A percentile compares a stretch with the other conserved stretches of the same genome.
These are phyloP conservation scores for Epichloe bromicola DNA, from an alignment of 2,329 filamentous ascomycete species.

Conservation along the genomic window DNA sequence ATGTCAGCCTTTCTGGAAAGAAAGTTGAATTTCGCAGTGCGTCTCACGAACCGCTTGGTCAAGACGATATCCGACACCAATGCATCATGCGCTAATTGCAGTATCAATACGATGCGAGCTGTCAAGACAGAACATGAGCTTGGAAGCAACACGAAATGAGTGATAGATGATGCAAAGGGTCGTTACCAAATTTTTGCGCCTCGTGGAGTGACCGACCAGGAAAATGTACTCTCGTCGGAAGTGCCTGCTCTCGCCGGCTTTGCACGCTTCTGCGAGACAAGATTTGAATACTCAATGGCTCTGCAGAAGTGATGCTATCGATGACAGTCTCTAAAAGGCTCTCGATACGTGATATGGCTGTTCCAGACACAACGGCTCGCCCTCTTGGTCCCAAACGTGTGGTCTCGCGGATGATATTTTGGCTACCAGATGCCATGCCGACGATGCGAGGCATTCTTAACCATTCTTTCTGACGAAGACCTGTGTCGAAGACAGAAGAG, in stretches of 20 bases:
- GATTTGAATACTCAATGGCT: conserved; percentile 17
- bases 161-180: background rate
- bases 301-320: conserved; percentile 13
- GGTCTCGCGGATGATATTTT: background rate
- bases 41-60: conserved; percentile 43
- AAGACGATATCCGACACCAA: conserved; percentile 39
- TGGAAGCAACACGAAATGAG: background rate
- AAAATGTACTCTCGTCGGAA: conserved; percentile 22
- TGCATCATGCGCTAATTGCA: conserved; percentile 47
- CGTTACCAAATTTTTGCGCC: conserved; percentile 37
- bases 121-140: background rate
- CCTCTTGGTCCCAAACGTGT: background rate
- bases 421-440: background rate
- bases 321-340: conserved; percentile 18
- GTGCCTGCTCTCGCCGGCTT: background rate
- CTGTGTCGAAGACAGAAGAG: too few relatives aligned
- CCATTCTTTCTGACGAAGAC: too few relatives aligned
- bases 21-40: too few relatives aligned
- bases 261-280: conserved; percentile 10
- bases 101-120: conserved; percentile 45
- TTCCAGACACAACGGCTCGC: background rate
- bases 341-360: conserved; percentile 18
- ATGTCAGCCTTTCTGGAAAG: background rate
- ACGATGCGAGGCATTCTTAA: background rate
- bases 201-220: conserved; percentile 35